Percentiles rank a stretch among this genome's conserved stretches.
Evolutionary conservation across 148 eudicot genomes (phyloP).

Genomic region (Rhododendron ovatum): DNA sequence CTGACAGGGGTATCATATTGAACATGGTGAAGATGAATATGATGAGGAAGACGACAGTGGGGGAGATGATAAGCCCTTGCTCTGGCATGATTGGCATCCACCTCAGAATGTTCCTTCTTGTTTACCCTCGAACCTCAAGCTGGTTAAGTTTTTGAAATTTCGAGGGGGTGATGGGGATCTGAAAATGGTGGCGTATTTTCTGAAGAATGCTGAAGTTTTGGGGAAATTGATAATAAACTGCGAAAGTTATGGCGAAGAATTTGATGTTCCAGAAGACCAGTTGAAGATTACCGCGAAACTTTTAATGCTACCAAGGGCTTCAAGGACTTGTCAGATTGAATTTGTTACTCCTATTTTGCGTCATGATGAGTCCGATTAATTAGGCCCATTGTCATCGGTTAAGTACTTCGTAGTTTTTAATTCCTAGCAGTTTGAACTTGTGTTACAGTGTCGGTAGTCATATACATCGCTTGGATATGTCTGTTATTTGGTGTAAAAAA

Average conservation of each 20-base stretch:
- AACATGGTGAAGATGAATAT: neutral
- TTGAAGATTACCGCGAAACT: neutral
- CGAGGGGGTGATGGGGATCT: neutral
- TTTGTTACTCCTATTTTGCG: neutral
- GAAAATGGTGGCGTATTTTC: neutral
- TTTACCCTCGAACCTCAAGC: neutral
- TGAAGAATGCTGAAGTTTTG: neutral
- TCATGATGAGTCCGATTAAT: neutral
- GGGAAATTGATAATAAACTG: too few species aligned
- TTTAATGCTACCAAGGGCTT: neutral
- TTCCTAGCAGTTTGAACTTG: neutral
- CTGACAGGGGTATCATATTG: neutral
- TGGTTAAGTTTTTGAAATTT: neutral
- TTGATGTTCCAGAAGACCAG: neutral
- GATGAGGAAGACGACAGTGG: neutral
- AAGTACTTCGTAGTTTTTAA: neutral
- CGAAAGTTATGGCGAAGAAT: too few species aligned
- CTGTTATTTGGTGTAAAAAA: too few species aligned
- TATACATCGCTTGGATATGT: neutral
- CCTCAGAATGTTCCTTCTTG: neutral
- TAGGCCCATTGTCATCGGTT: neutral
- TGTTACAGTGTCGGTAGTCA: neutral
- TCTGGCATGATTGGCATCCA: neutral
- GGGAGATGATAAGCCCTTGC: neutral
- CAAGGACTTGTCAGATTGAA: neutral